Evolutionary conservation across 169 alveolate genomes (phyloP).

Genomic region (Pseudocohnilembus persalinus): DNA sequence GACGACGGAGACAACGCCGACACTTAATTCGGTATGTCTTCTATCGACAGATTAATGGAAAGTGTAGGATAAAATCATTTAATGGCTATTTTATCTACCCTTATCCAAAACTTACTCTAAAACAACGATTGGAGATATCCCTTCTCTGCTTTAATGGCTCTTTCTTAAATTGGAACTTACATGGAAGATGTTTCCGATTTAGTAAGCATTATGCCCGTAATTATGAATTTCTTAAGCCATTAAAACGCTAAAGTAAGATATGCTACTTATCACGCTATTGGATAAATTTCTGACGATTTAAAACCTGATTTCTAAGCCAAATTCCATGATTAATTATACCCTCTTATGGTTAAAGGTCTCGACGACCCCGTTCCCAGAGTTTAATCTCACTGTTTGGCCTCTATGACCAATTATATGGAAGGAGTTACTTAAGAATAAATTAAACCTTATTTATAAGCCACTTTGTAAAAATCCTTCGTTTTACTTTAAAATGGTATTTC

Average conservation of each 20-base stretch:
- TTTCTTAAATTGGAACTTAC: slow-evolving; percentile 78
- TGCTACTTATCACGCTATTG: slow-evolving; percentile 81
- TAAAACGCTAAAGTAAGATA: slow-evolving; percentile 82
- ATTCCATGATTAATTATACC: slow-evolving; percentile 65
- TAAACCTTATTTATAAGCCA: slow-evolving; percentile 25
- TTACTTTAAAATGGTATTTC: slow-evolving; percentile 56
- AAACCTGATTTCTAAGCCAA: slow-evolving; percentile 67
- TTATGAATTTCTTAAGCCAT: slow-evolving; percentile 57
- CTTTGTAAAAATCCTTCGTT: slow-evolving; percentile 29
- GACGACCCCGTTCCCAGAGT: slow-evolving; percentile 82
- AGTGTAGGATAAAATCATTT: slow-evolving; percentile 67
- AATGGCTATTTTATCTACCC: slow-evolving; percentile 52
- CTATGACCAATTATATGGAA: slow-evolving; percentile 77
- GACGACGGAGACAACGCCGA: slow-evolving; percentile 75
- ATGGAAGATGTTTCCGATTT: slow-evolving; percentile 71
- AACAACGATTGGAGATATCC: slow-evolving; percentile 82
- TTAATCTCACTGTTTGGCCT: slow-evolving; percentile 75
- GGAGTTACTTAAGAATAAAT: slow-evolving; percentile 54
- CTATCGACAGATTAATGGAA: slow-evolving; percentile 71
- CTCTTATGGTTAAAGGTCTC: slow-evolving; percentile 56
- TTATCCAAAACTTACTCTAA: slow-evolving; percentile 49
- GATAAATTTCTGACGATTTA: slow-evolving; percentile 75
- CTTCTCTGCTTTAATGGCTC: slow-evolving; percentile 81
- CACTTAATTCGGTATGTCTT: slow-evolving; percentile 69
- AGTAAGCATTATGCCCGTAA: slow-evolving; percentile 64